A percentile compares a stretch with the other conserved stretches of the same genome.
Conservation (phyloP, 768 basidiomycete species). For the button mushroom (Agaricus bisporus) region DNA sequence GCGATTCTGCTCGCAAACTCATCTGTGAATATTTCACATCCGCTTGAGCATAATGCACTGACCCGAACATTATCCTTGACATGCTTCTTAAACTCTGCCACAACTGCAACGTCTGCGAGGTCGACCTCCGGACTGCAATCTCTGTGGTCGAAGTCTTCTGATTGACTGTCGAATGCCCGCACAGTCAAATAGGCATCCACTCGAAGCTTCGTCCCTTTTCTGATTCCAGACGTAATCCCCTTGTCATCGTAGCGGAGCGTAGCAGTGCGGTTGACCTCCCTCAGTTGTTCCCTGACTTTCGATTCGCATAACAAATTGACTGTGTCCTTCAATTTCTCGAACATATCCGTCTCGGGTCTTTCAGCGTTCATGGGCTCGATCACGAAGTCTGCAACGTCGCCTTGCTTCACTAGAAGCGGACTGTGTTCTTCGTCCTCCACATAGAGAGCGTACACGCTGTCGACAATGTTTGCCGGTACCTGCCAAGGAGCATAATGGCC, state of each 20-base stretch:
- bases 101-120: background rate
- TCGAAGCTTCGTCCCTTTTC: background rate
- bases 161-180: background rate
- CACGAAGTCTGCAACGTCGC: too few relatives aligned
- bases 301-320: background rate
- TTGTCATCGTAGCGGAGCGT: background rate
- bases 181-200: background rate
- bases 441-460: background rate
- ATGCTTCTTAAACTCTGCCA: background rate
- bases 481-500: background rate
- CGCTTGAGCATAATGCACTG: background rate
- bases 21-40: background rate
- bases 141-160: too few relatives aligned
- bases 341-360: background rate
- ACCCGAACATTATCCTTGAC: background rate
- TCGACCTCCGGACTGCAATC: background rate
- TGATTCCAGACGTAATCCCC: background rate
- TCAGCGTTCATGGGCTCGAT: background rate
- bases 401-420: too few relatives aligned
- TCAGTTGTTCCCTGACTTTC: background rate
- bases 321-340: background rate
- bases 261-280: background rate
- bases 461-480: background rate
- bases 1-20: background rate
- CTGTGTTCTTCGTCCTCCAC: background rate